Percentiles rank a stretch among this genome's conserved stretches.
Evolutionary conservation across 495 filamentous ascomycete genomes (phyloP).

Genomic region (Daldinia grandis): DNA sequence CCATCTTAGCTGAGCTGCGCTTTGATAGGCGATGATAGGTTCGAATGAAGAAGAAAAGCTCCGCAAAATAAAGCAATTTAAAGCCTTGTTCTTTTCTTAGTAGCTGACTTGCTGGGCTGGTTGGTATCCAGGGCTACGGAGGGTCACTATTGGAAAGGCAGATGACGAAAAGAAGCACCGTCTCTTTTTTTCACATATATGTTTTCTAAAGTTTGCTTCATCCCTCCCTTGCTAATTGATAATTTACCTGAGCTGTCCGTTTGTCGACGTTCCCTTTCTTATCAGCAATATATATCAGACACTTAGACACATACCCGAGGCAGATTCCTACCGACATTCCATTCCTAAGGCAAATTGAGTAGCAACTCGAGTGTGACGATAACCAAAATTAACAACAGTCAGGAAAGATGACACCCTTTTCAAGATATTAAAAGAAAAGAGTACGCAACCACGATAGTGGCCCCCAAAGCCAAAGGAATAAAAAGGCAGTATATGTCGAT

Average conservation of each 20-base stretch:
- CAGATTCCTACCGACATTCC: slow-evolving; percentile 9
- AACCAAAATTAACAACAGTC: slow-evolving; percentile 28
- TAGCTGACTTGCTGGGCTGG: slow-evolving; percentile 34
- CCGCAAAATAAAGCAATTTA: slow-evolving; percentile 48
- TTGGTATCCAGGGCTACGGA: slow-evolving; percentile 19
- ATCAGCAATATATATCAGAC: slow-evolving; percentile 21
- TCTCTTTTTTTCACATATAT: slow-evolving; percentile 19
- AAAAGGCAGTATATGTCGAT: slow-evolving; percentile 4
- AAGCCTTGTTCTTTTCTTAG: slow-evolving; percentile 43
- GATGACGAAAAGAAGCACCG: slow-evolving; percentile 36
- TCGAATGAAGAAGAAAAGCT: slow-evolving; percentile 29
- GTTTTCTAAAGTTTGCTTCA: slow-evolving; percentile 14
- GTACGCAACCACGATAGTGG: slow-evolving; percentile 17
- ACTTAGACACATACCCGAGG: slow-evolving; percentile 13
- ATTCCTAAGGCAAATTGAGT: slow-evolving; percentile 19
- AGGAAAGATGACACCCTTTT: slow-evolving; percentile 34
- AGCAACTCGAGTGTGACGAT: slow-evolving; percentile 27
- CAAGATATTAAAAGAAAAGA: slow-evolving; percentile 40
- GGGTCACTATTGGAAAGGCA: slow-evolving; percentile 19
- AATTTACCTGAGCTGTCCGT: slow-evolving; percentile 23
- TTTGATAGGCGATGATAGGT: slow-evolving; percentile 33
- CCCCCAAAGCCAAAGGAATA: slow-evolving; percentile 30
- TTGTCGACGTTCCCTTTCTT: slow-evolving; percentile 1
- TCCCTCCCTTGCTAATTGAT: slow-evolving; percentile 20
- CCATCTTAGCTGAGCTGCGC: slow-evolving; percentile 29